Evolutionary conservation across 2,329 filamentous ascomycete genomes (phyloP).

Genomic region (Aureobasidium pullulans): DNA sequence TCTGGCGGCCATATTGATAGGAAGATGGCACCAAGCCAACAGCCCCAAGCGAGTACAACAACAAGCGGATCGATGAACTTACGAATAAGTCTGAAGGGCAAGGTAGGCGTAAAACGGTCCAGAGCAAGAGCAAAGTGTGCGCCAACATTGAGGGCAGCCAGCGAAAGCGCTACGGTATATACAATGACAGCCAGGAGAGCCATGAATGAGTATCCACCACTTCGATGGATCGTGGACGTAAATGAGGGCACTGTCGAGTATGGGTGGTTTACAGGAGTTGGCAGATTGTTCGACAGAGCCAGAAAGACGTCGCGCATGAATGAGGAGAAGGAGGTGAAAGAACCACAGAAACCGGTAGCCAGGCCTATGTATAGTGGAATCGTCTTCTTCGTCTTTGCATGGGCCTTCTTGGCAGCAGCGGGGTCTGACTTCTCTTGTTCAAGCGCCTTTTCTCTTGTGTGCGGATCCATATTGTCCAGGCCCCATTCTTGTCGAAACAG

Average conservation of each 20-base stretch:
- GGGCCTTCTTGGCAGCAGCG: conserved; percentile 28
- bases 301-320: conserved; percentile 78
- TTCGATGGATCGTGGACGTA: conserved; percentile 39
- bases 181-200: conserved; percentile 70
- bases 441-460: conserved; percentile 28
- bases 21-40: conserved; percentile 71
- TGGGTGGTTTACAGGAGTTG: conserved; percentile 41
- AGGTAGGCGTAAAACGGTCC: conserved; percentile 50
- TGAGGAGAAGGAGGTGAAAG: conserved; percentile 81
- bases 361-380: conserved; percentile 84
- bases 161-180: conserved; percentile 61
- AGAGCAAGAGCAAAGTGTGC: conserved; percentile 64
- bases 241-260: conserved; percentile 22
- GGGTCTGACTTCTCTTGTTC: conserved; percentile 28
- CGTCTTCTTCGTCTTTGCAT: conserved; percentile 63
- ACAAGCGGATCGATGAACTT: conserved; percentile 56
- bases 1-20: conserved; percentile 66
- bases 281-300: conserved; percentile 67
- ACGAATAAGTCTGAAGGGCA: conserved; percentile 52
- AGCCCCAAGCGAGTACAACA: conserved; percentile 60
- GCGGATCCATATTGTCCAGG: conserved; percentile 17
- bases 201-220: conserved; percentile 75
- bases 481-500: conserved; percentile 67
- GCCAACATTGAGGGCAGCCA: conserved; percentile 63
- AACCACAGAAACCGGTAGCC: conserved; percentile 80